Evolutionary conservation across 2,329 filamentous ascomycete species (phyloP).

Genomic region (Hypoxylon sp.): DNA sequence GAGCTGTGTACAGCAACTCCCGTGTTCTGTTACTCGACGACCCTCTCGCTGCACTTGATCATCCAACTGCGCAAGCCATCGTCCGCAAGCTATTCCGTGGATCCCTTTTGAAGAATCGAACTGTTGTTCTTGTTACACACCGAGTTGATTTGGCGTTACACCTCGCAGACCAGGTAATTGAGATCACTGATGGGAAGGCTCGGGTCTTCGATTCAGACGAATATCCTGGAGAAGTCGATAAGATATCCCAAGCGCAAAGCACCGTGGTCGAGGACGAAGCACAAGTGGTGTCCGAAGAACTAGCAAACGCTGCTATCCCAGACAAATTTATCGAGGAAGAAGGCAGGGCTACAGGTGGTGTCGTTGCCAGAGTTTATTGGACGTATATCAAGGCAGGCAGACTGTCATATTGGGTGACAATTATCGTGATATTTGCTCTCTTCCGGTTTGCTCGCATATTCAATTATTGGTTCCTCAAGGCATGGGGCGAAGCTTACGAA

Average conservation of each 20-base stretch:
- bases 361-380: slow-evolving; percentile 81
- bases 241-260: slow-evolving; percentile 42
- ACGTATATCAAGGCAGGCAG: slow-evolving; percentile 85
- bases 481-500: slow-evolving; percentile 82
- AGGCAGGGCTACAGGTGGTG: slow-evolving; percentile 75
- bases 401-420: slow-evolving; percentile 73
- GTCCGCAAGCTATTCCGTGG: slow-evolving; percentile 69
- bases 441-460: slow-evolving; percentile 72
- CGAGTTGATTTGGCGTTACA: slow-evolving; percentile 78
- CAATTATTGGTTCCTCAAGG: slow-evolving; percentile 83
- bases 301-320: slow-evolving; percentile 62
- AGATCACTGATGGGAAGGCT: slow-evolving; percentile 70
- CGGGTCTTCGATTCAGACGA: slow-evolving; percentile 58
- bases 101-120: slow-evolving; percentile 68
- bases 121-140: slow-evolving; percentile 82
- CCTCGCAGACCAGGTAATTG: slow-evolving; percentile 77
- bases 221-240: slow-evolving; percentile 51
- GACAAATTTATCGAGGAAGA: slow-evolving; percentile 85
- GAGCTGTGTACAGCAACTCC: slow-evolving; percentile 67
- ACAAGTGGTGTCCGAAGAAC: slow-evolving; percentile 47
- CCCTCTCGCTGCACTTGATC: slow-evolving; percentile 69
- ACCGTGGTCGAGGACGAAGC: slow-evolving; percentile 46
- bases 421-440: slow-evolving; percentile 68
- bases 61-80: slow-evolving; percentile 67
- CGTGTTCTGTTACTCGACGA: slow-evolving; percentile 69